phyloP scores from a whole-genome alignment of 768 basidiomycete genomes.

The Boletus pseudopeckii region DNA sequence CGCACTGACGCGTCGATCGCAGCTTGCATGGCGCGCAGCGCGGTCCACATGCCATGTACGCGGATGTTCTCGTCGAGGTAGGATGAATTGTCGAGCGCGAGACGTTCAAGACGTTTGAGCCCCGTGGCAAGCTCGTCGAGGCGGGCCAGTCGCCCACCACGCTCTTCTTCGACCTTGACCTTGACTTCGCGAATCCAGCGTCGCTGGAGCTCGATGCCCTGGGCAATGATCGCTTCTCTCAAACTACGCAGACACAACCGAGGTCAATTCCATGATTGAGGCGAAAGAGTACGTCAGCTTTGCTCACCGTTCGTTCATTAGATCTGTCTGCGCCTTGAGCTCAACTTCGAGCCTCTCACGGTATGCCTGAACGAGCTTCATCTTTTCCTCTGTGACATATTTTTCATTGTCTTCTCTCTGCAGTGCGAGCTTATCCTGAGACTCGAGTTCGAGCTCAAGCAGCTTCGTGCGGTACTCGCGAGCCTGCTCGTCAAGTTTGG shows the following conservation, averaged over 20 bases:
- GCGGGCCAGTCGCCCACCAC: constrained; percentile 91
- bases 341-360: constrained; percentile 84
- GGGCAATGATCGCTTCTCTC: constrained; percentile 91
- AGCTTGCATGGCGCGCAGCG: constrained; percentile 74
- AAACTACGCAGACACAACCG: constrained; percentile 47
- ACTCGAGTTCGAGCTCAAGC: constrained; percentile 79
- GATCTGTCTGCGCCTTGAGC: constrained; percentile 80
- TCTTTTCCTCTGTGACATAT: constrained; percentile 75
- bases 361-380: constrained; percentile 70
- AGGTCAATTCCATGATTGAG: neutral
- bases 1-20: constrained; percentile 65
- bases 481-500: constrained; percentile 75
- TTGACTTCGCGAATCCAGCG: constrained; percentile 97
- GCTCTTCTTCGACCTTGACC: constrained; percentile 92
- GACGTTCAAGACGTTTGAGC: constrained; percentile 85
- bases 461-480: constrained; percentile 79
- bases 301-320: constrained; percentile 89
- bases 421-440: constrained; percentile 78
- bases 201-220: constrained; percentile 96
- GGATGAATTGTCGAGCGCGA: constrained; percentile 85
- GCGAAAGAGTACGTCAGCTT: neutral
- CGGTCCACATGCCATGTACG: constrained; percentile 89
- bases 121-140: constrained; percentile 89
- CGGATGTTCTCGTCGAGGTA: constrained; percentile 94
- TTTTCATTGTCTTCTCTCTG: constrained; percentile 86